Conservation (phyloP, 768 basidiomycete species). For the Pseudohyphozyma bogoriensis region DNA sequence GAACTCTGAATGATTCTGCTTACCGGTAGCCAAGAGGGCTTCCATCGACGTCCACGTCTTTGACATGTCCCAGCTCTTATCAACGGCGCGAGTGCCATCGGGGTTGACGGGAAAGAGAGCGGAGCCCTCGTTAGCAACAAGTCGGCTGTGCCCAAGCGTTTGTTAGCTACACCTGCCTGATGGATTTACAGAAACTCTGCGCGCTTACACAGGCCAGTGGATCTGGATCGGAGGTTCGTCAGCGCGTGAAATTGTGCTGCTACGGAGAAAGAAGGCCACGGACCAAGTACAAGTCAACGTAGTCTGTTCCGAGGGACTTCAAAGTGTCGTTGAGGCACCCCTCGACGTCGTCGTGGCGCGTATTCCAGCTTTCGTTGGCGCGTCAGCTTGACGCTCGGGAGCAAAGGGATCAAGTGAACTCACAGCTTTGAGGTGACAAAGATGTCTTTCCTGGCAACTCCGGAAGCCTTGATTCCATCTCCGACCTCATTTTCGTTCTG, state of each 20-base stretch:
- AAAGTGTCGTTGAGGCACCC: constrained; percentile 58
- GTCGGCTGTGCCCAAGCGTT: too few relatives aligned
- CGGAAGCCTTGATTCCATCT: constrained; percentile 62
- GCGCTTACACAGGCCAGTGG: too few relatives aligned
- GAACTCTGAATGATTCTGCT: too few relatives aligned
- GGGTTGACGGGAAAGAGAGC: constrained; percentile 18
- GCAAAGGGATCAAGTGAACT: background rate
- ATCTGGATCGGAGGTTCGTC: too few relatives aligned
- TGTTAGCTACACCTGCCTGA: too few relatives aligned
- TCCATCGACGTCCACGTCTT: constrained; percentile 52
- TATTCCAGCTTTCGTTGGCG: constrained; percentile 30
- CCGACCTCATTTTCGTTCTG: constrained; percentile 75
- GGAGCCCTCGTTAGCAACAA: constrained; percentile 42
- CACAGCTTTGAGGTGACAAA: constrained; percentile 55
- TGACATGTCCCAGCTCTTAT: constrained; percentile 58
- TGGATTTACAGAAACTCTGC: too few relatives aligned
- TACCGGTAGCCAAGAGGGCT: constrained; percentile 37
- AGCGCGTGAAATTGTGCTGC: too few relatives aligned
- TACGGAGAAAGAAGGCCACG: constrained; percentile 84
- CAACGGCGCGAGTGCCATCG: constrained; percentile 24
- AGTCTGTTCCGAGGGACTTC: constrained; percentile 55
- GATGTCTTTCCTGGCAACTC: constrained; percentile 60
- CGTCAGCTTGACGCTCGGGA: background rate
- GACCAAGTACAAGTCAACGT: constrained; percentile 70
- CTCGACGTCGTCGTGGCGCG: constrained; percentile 49